Base-by-base conservation (phyloP, 371 early-diverging fungal genomes). In the Neoconidiobolus thromboides region DNA sequence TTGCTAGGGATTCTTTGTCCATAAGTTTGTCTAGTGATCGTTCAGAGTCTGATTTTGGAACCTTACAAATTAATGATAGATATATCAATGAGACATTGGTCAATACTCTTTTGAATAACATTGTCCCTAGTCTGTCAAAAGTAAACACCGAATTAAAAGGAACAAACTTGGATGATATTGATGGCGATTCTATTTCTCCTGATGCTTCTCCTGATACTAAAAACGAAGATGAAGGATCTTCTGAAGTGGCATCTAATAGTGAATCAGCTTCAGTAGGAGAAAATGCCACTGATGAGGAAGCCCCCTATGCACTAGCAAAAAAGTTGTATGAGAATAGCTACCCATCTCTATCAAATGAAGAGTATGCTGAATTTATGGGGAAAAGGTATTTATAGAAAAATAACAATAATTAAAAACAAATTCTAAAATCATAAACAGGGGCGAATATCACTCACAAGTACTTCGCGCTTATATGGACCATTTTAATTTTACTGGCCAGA, bases 381-480 rank as follows among this genome's bases (percentile, higher is more conserved):
- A 55, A 55, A 55, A 55, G 55, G 55, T 55, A 55, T 26, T 10
- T 38, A 36, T 56, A 26, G 3, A 36, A 26, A 3, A 26, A 26
- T 26, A 26, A 26, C 26, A 26, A 26, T 26, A 26, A 26, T 26
- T 7, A 15, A 56, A 2, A 2, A 7, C 5, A 52, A 4, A 9
- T 7, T 37, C 2, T 52, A 7, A 52, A 4, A 46, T n/a, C 3
- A 7, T 26, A 3, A n/a, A 43, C 59, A 70, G 71, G 12, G 69
- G 70, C 62, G 54, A 66, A 1, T 76, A 78, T 55, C 75, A 84
- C 58, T 66, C 68, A 0, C 69, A 64, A 7, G 77, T 83, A 0
- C 72, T 91, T 41, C 64, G 66, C 14, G 67, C 70, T 43, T 93
- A 86, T 65, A 85, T 93, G 76, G 61, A 76, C 10, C 70, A 75